phyloP scores from a whole-genome alignment of 306 rosid species.

The Lupinus albus region DNA sequence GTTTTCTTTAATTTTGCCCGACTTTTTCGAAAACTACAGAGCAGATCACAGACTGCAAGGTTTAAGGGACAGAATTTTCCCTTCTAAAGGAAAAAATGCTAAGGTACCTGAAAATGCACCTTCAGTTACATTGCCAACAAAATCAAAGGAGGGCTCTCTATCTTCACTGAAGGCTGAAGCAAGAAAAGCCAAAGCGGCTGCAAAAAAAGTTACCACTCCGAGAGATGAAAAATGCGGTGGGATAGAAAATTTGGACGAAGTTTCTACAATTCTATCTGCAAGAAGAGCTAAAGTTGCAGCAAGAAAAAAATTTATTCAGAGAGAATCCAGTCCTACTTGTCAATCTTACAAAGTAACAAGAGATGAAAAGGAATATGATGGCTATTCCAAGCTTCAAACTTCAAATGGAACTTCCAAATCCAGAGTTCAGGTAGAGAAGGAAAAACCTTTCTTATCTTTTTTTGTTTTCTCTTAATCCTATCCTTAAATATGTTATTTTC shows the following conservation, averaged over 20 bases:
- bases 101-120: constrained; percentile 9
- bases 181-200: constrained; percentile 39
- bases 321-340: constrained; percentile 21
- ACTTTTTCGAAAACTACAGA: constrained; percentile 49
- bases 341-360: constrained; percentile 32
- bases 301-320: constrained; percentile 37
- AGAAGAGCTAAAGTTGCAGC: constrained; percentile 48
- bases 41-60: constrained; percentile 44
- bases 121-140: constrained; percentile 16
- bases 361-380: constrained; percentile 34
- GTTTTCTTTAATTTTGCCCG: constrained; percentile 7
- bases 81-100: constrained; percentile 2
- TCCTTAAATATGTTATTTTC: background rate
- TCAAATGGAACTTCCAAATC: constrained; percentile 9
- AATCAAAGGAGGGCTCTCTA: constrained; percentile 42
- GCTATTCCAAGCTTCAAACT: background rate
- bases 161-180: constrained; percentile 36
- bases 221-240: constrained; percentile 18
- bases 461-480: constrained; percentile 4
- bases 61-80: constrained; percentile 49
- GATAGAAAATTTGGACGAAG: constrained; percentile 29
- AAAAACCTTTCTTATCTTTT: background rate
- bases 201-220: constrained; percentile 25
- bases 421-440: constrained; percentile 44
- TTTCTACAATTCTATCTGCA: constrained; percentile 34